phyloP scores from a whole-genome alignment of 1,284 basidiomycete species.

The Tilletia indica region DNA sequence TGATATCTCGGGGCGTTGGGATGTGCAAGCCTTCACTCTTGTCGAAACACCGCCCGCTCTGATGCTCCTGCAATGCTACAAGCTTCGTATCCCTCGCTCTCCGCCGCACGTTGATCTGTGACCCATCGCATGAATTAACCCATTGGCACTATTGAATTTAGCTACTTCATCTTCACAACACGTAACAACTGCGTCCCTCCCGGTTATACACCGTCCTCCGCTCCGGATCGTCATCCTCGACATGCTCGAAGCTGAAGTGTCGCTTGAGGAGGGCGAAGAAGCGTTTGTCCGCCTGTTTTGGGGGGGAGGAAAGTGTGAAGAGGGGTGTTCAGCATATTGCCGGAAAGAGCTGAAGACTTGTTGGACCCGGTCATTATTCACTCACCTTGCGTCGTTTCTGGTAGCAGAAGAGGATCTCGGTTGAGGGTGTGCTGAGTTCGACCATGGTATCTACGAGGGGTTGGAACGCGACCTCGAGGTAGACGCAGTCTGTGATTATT shows the following conservation, averaged over 20 bases:
- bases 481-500: conserved; percentile 80
- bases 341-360: too few species aligned
- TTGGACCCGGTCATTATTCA: too few species aligned
- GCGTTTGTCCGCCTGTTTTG: conserved; percentile 75
- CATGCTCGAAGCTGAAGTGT: conserved; percentile 74
- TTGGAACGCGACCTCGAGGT: conserved; percentile 83
- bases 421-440: conserved; percentile 62
- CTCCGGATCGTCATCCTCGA: conserved; percentile 53
- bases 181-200: conserved; percentile 43
- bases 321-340: too few species aligned
- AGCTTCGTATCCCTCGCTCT: too few species aligned
- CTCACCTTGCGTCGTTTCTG: conserved; percentile 84
- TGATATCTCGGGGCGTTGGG: too few species aligned
- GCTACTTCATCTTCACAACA: conserved; percentile 1
- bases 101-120: too few species aligned
- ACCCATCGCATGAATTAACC: too few species aligned
- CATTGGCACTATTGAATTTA: too few species aligned
- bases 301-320: neutral
- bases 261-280: conserved; percentile 82
- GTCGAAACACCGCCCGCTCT: too few species aligned
- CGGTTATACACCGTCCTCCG: conserved; percentile 36
- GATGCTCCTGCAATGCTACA: too few species aligned
- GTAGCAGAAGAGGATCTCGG: conserved; percentile 75
- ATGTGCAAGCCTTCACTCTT: too few species aligned
- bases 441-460: conserved; percentile 77